phyloP scores from a whole-genome alignment of 73 alveolate species.

The Stentor coeruleus region DNA sequence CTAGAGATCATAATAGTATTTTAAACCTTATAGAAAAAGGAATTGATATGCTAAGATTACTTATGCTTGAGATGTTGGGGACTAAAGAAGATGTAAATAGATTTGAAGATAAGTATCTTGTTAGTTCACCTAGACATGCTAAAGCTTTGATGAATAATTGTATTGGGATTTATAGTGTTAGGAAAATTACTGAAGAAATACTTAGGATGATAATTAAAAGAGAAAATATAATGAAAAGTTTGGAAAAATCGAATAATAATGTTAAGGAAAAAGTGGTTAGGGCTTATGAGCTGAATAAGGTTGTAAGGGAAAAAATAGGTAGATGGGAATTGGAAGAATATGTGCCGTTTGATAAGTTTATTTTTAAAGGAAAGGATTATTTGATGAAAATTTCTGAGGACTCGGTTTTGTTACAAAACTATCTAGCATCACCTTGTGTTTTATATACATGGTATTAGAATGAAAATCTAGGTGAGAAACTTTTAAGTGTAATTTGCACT shows the following conservation, averaged over 20 bases:
- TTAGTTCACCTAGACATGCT: neutral
- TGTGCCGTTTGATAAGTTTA: neutral
- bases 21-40: neutral
- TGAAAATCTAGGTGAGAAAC: too few species aligned
- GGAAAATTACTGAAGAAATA: neutral
- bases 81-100: neutral
- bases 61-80: neutral
- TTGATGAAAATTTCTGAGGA: neutral
- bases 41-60: neutral
- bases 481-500: too few species aligned
- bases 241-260: neutral
- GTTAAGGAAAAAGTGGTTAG: neutral
- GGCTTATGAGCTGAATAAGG: neutral
- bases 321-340: neutral
- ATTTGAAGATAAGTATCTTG: neutral
- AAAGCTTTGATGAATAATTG: neutral
- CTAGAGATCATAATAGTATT: neutral
- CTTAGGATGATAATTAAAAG: neutral
- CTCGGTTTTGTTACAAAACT: neutral
- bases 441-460: too few species aligned
- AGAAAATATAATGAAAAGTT: neutral
- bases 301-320: neutral
- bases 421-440: too few species aligned
- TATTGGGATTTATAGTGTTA: neutral
- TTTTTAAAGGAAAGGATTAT: neutral